A percentile compares a stretch with the other conserved stretches of the same genome.
Conservation (phyloP, 495 filamentous ascomycete genomes). For the Hamigera avellanea region DNA sequence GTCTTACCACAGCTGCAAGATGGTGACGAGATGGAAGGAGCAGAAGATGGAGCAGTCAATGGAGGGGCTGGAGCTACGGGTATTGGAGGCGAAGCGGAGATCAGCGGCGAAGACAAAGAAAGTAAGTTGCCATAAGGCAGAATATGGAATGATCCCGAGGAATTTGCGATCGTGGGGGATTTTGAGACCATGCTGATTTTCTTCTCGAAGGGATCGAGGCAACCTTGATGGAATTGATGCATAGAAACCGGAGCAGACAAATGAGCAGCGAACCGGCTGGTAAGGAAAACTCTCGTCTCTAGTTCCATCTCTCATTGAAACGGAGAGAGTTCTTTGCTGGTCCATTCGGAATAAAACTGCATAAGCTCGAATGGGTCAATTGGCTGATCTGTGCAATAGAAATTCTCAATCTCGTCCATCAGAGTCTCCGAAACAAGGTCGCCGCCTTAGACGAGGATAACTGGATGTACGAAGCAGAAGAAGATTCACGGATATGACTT, state of each 20-base stretch:
- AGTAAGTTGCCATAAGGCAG: slow-evolving; percentile 17
- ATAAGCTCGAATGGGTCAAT: background rate
- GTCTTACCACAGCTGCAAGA: slow-evolving; percentile 40
- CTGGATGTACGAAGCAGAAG: slow-evolving; percentile 83
- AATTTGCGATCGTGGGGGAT: too few species aligned
- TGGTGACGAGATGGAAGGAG: slow-evolving; percentile 37
- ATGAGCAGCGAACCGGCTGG: slow-evolving; percentile 55
- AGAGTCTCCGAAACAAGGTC: slow-evolving; percentile 61
- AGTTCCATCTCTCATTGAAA: background rate
- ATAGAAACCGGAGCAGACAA: slow-evolving; percentile 50
- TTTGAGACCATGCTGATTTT: background rate
- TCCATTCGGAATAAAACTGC: background rate
- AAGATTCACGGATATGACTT: slow-evolving; percentile 19
- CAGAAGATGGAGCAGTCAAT: slow-evolving; percentile 14
- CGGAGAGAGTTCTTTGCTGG: background rate
- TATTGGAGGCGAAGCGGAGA: slow-evolving; percentile 16
- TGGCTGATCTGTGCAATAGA: slow-evolving; percentile 32
- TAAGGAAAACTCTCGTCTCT: slow-evolving; percentile 19
- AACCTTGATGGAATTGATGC: slow-evolving; percentile 38
- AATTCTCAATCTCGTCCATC: slow-evolving; percentile 56
- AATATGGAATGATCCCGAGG: too few species aligned
- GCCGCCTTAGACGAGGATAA: slow-evolving; percentile 69
- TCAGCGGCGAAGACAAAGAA: slow-evolving; percentile 31
- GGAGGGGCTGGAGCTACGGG: slow-evolving; percentile 12
- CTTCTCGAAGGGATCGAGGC: slow-evolving; percentile 29